Evolutionary conservation across 176 grass and related monocot species (phyloP).

Genomic region (Phoenix roebelenii): DNA sequence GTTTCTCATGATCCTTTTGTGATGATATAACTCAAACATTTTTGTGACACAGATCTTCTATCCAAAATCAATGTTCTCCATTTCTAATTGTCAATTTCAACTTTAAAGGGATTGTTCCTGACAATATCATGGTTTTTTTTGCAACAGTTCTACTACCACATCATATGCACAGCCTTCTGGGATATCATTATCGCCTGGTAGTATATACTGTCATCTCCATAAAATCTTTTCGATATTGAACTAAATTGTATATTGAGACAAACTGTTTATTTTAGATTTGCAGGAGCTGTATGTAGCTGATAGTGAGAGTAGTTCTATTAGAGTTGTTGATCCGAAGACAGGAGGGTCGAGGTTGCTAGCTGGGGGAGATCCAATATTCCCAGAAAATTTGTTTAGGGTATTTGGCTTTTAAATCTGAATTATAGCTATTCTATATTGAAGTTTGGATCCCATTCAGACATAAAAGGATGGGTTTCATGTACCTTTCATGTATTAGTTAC

Average conservation of each 20-base stretch:
- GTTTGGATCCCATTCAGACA: too few species aligned
- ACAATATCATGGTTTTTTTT: too few species aligned
- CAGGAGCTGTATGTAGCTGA: slow-evolving; percentile 81
- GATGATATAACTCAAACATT: too few species aligned
- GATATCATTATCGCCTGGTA: slow-evolving; percentile 72
- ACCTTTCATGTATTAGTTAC: too few species aligned
- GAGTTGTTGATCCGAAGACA: slow-evolving; percentile 80
- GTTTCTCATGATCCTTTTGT: too few species aligned
- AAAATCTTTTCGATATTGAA: too few species aligned
- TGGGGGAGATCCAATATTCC: slow-evolving; percentile 75
- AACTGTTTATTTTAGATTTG: slow-evolving; percentile 41
- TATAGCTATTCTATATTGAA: too few species aligned
- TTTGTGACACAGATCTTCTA: too few species aligned
- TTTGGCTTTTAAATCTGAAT: neutral
- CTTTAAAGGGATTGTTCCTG: too few species aligned
- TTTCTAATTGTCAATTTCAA: too few species aligned
- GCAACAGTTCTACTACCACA: slow-evolving; percentile 45
- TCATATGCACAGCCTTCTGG: slow-evolving; percentile 96
- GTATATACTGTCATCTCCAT: slow-evolving; percentile 17
- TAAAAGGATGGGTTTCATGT: too few species aligned
- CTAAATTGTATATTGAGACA: slow-evolving; percentile 16
- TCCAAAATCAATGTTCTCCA: too few species aligned
- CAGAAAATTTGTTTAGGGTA: slow-evolving; percentile 99
- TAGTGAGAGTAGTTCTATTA: slow-evolving; percentile 97
- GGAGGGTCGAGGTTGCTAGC: slow-evolving; percentile 85